Base-by-base conservation (phyloP, 805 yeast genomes). In the Wickerhamomyces canadensis region DNA sequence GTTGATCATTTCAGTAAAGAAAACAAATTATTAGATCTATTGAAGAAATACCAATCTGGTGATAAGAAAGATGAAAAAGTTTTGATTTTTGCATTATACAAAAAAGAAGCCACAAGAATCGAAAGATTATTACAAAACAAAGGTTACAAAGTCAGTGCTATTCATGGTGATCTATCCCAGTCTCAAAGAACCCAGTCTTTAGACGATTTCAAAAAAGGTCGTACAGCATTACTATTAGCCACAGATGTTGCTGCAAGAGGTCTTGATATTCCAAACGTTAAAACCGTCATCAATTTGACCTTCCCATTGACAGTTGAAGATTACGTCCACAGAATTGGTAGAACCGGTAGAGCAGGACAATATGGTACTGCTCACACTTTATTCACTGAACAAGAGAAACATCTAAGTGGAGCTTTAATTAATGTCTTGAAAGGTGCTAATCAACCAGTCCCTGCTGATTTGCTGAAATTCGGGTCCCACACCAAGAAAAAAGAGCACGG, bases 211-310 rank as follows among this genome's bases (percentile, higher is more conserved):
- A 93, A 93, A 62, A 61, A 71, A 25, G 98, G 98, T 22, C 71
- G 70, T 34, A 72, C 82, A 37, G 80, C 74, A 49, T 65, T 93
- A 31, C 65, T 93, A 62, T 72, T 93, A 49, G 99, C 99, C 22
- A 93, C 99, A 2, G 99, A 93, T 66, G 99, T 89, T 41, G 97
- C 97, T 36, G 97, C 97, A 28, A 78, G 98, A 70, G 98, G 98
- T 46, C 72, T 93, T 49, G 99, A 93, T 63, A 93, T 93, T 53
- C 98, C 98, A 36, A 87, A 94, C 51, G 98, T 93, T 44, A 91
- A 89, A 62, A 84, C 87, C 15, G 98, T 91, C 28, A 87, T 91
- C 60, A 91, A 91, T 61, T 72, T 91, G 60, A 89, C 97, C 6
- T 91, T 91, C 79, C 98, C 98, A 33, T 73, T 89, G 52, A 89